phyloP scores from a whole-genome alignment of 805 yeast genomes.

The Saccharomycodes ludwigii region DNA sequence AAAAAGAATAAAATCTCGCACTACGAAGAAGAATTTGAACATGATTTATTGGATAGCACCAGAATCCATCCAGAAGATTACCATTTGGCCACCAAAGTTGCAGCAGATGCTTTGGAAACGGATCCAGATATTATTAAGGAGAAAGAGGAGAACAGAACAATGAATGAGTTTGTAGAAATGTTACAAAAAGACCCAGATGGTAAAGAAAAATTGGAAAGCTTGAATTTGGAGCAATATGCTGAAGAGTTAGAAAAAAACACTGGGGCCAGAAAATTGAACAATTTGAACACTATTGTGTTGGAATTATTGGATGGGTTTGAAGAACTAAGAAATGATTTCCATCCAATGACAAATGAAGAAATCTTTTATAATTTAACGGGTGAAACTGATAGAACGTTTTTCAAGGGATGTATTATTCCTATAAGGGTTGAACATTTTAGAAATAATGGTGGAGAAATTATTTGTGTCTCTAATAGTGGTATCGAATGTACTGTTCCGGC shows the following conservation, averaged over 20 bases:
- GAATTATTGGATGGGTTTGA: slow-evolving; percentile 82
- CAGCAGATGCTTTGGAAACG: slow-evolving; percentile 91
- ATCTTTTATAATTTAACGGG: slow-evolving; percentile 86
- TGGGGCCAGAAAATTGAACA: slow-evolving; percentile 24
- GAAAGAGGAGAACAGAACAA: slow-evolving; percentile 27
- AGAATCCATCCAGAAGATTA: slow-evolving; percentile 98
- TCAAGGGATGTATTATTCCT: slow-evolving; percentile 60
- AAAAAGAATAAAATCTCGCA: slow-evolving; percentile 18
- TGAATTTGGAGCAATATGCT: slow-evolving; percentile 85
- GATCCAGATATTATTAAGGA: slow-evolving; percentile 88
- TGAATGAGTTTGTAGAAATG: slow-evolving; percentile 25
- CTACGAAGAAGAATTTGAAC: slow-evolving; percentile 37
- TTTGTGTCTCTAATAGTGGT: slow-evolving; percentile 42
- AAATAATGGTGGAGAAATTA: slow-evolving; percentile 23
- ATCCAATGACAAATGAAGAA: slow-evolving; percentile 49
- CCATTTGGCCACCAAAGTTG: slow-evolving; percentile 91
- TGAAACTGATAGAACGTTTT: slow-evolving; percentile 60
- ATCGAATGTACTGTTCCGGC: slow-evolving; percentile 48
- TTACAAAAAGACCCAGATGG: slow-evolving; percentile 59
- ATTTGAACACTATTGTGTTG: slow-evolving; percentile 23
- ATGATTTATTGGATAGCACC: slow-evolving; percentile 83
- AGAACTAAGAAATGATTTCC: slow-evolving; percentile 71
- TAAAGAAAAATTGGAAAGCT: slow-evolving; percentile 76
- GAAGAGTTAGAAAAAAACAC: slow-evolving; percentile 59
- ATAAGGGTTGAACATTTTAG: slow-evolving; percentile 49